Percentiles rank a stretch among this genome's conserved stretches.
Conservation (phyloP, 805 yeast genomes). For the Candida hungchunana region DNA sequence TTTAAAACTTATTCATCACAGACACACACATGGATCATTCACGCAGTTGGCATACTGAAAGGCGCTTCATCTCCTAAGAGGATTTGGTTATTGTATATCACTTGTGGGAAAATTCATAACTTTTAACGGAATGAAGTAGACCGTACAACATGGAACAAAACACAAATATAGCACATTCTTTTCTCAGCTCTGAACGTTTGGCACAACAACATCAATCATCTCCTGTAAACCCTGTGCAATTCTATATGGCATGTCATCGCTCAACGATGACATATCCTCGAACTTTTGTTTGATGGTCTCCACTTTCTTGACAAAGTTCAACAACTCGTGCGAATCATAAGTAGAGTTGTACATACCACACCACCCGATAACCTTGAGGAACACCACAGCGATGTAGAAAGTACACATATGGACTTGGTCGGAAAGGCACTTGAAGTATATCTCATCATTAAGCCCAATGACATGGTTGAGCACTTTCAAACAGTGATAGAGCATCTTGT, state of each 20-base stretch:
- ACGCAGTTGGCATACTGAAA: too few species aligned
- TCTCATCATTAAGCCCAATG: conserved; percentile 32
- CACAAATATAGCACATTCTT: too few species aligned
- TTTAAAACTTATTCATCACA: neutral
- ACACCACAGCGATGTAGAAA: conserved; percentile 22
- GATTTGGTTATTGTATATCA: too few species aligned
- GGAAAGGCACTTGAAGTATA: conserved; percentile 64
- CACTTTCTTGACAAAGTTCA: conserved; percentile 19
- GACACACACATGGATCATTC: too few species aligned
- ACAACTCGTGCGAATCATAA: conserved; percentile 17
- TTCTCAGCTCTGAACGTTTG: conserved; percentile 11
- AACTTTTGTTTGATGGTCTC: conserved; percentile 16
- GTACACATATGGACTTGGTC: conserved; percentile 57
- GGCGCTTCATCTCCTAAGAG: too few species aligned
- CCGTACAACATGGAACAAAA: too few species aligned
- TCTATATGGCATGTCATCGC: conserved; percentile 21
- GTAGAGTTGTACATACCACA: conserved; percentile 20
- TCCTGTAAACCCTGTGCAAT: conserved; percentile 18
- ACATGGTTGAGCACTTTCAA: conserved; percentile 25
- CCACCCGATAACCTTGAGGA: conserved; percentile 24
- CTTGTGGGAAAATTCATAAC: too few species aligned
- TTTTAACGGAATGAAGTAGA: too few species aligned
- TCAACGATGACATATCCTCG: conserved; percentile 15
- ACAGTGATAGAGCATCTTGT: conserved; percentile 25
- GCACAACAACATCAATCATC: conserved; percentile 14